phyloP scores from a whole-genome alignment of 1,139 yeast genomes.

The Chernovozyma aurita region DNA sequence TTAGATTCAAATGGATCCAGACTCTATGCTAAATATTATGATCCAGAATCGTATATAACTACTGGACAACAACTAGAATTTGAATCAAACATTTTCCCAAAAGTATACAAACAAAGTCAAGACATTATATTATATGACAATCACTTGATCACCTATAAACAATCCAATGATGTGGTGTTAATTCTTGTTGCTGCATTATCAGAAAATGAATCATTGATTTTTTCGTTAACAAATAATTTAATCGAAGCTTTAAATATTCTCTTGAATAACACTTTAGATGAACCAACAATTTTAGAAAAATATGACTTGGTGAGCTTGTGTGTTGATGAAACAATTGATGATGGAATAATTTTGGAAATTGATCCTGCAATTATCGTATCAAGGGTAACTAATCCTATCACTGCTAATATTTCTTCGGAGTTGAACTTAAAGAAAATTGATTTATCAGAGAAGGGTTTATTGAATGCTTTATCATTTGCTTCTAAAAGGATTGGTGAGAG shows the following conservation, averaged over 20 bases:
- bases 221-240: conserved; percentile 72
- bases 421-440: conserved; percentile 67
- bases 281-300: conserved; percentile 70
- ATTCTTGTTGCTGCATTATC: conserved; percentile 67
- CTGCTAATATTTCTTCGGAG: conserved; percentile 38
- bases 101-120: conserved; percentile 74
- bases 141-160: conserved; percentile 78
- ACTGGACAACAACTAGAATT: conserved; percentile 68
- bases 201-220: conserved; percentile 84
- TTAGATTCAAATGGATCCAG: conserved; percentile 82
- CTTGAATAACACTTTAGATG: conserved; percentile 72
- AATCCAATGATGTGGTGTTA: conserved; percentile 71
- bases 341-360: conserved; percentile 85
- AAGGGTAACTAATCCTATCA: conserved; percentile 74
- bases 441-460: conserved; percentile 78
- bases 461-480: conserved; percentile 88
- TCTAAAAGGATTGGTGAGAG: conserved; percentile 82
- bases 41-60: conserved; percentile 38
- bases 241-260: conserved; percentile 78
- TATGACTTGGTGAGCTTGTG: conserved; percentile 85
- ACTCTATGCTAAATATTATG: conserved; percentile 78
- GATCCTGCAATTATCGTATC: conserved; percentile 85
- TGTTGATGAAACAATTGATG: conserved; percentile 88
- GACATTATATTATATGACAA: conserved; percentile 80
- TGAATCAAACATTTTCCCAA: conserved; percentile 67